Evolutionary conservation across 2,329 filamentous ascomycete species (phyloP).

Genomic region (Dactylellina leptospora): DNA sequence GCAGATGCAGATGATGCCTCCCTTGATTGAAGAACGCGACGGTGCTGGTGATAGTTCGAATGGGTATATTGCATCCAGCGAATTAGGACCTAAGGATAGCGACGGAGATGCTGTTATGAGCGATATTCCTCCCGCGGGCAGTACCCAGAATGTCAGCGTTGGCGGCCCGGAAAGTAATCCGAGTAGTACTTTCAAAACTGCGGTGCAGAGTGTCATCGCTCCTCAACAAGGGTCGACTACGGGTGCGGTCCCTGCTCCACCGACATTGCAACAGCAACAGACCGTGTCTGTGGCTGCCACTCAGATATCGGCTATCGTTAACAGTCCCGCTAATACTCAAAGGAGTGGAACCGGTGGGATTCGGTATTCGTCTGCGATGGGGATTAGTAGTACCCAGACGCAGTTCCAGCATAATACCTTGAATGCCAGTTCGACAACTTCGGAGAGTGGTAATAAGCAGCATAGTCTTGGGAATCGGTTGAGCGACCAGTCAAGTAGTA

Average conservation of each 20-base stretch:
- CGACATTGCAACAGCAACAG: neutral
- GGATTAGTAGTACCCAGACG: slow-evolving; percentile 66
- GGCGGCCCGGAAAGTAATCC: slow-evolving; percentile 40
- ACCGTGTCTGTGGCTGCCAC: slow-evolving; percentile 62
- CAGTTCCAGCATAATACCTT: slow-evolving; percentile 73
- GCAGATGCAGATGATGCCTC: slow-evolving; percentile 46
- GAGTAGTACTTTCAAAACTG: slow-evolving; percentile 64
- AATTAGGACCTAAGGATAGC: slow-evolving; percentile 44
- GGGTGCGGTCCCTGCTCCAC: slow-evolving; percentile 58
- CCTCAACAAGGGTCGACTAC: slow-evolving; percentile 60
- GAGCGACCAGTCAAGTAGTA: slow-evolving; percentile 65
- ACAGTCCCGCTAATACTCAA: slow-evolving; percentile 28
- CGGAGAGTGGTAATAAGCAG: slow-evolving; percentile 67
- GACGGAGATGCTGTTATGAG: slow-evolving; percentile 52
- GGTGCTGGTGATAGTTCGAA: slow-evolving; percentile 30
- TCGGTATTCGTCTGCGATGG: slow-evolving; percentile 50
- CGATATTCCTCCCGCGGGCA: slow-evolving; percentile 28
- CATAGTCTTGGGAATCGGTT: slow-evolving; percentile 33
- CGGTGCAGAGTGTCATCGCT: slow-evolving; percentile 63
- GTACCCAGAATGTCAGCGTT: slow-evolving; percentile 2
- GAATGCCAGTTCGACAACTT: slow-evolving; percentile 86
- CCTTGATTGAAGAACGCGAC: slow-evolving; percentile 34
- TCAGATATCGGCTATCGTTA: slow-evolving; percentile 59
- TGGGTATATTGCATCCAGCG: slow-evolving; percentile 44
- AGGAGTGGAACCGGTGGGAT: slow-evolving; percentile 50